Conservation (phyloP, 495 filamentous ascomycete genomes). For the Penicillium salamii region DNA sequence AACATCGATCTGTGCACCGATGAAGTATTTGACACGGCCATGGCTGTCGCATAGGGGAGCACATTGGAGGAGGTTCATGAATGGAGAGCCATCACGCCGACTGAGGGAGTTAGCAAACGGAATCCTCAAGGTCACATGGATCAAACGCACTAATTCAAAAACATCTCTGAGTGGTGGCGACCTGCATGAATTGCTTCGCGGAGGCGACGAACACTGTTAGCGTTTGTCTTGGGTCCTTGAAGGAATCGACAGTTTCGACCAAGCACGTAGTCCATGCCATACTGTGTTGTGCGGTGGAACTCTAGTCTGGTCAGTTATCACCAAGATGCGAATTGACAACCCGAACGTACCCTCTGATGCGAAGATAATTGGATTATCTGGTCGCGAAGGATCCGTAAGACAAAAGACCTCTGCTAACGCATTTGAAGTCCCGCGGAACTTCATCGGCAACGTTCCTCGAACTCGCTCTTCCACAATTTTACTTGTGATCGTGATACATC, state of each 20-base stretch:
- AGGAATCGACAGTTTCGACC: conserved; percentile 64
- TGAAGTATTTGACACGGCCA: conserved; percentile 58
- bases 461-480: conserved; percentile 36
- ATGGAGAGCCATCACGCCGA: conserved; percentile 59
- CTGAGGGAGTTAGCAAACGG: conserved; percentile 19
- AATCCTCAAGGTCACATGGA: no score
- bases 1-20: conserved; percentile 61
- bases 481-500: conserved; percentile 34
- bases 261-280: conserved; percentile 55
- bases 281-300: conserved; percentile 63
- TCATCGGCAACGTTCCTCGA: conserved; percentile 31
- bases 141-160: conserved; percentile 62
- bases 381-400: conserved; percentile 68
- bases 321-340: not conserved
- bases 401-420: conserved; percentile 76
- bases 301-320: conserved; percentile 32
- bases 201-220: conserved; percentile 51
- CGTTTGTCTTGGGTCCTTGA: conserved; percentile 55
- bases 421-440: conserved; percentile 57
- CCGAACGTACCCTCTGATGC: conserved; percentile 63
- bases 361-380: conserved; percentile 76
- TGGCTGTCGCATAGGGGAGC: conserved; percentile 60
- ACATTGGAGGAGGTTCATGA: conserved; percentile 64
- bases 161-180: conserved; percentile 62
- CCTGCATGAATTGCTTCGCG: conserved; percentile 52